These are phyloP conservation scores for Scorias spongiosa DNA, from an alignment of 2,329 filamentous ascomycete species.

Conservation along the genomic window DNA sequence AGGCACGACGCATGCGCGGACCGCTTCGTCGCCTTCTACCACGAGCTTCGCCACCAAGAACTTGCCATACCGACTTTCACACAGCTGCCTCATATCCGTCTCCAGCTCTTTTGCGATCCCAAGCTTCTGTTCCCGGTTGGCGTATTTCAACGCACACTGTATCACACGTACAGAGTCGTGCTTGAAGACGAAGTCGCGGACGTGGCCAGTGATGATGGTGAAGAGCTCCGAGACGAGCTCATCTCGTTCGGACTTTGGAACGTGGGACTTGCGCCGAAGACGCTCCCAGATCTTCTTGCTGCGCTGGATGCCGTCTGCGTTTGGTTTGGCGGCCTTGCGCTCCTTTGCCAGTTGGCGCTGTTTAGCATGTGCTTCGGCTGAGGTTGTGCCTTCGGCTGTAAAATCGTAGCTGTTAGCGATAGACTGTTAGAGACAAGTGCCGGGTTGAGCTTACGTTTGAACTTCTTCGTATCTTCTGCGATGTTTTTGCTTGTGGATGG, in stretches of 20 bases:
- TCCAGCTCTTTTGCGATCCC: slow-evolving; percentile 76
- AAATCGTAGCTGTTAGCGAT: neutral
- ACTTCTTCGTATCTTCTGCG: slow-evolving; percentile 15
- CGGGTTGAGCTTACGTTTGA: slow-evolving; percentile 14
- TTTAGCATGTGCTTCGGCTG: slow-evolving; percentile 77
- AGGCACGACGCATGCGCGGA: slow-evolving; percentile 74
- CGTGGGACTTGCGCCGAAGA: slow-evolving; percentile 80
- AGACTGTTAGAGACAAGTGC: slow-evolving; percentile 6
- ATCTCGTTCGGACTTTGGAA: slow-evolving; percentile 77
- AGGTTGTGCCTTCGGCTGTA: slow-evolving; percentile 44
- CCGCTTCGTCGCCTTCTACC: slow-evolving; percentile 76
- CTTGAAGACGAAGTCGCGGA: slow-evolving; percentile 95
- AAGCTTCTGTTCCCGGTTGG: slow-evolving; percentile 67
- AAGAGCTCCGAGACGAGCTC: slow-evolving; percentile 81
- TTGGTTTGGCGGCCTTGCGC: slow-evolving; percentile 81
- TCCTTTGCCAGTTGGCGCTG: slow-evolving; percentile 80
- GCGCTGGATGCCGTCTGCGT: slow-evolving; percentile 74
- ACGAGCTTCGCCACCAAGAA: slow-evolving; percentile 93
- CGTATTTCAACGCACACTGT: slow-evolving; percentile 94
- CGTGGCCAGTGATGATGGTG: slow-evolving; percentile 73
- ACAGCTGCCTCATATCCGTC: slow-evolving; percentile 68
- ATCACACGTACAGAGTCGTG: slow-evolving; percentile 95
- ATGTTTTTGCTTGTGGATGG: slow-evolving; percentile 4
- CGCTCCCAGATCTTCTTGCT: slow-evolving; percentile 97
- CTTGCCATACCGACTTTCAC: slow-evolving; percentile 93